phyloP scores from a whole-genome alignment of 2,329 filamentous ascomycete species.

The Onygenales sp. region DNA sequence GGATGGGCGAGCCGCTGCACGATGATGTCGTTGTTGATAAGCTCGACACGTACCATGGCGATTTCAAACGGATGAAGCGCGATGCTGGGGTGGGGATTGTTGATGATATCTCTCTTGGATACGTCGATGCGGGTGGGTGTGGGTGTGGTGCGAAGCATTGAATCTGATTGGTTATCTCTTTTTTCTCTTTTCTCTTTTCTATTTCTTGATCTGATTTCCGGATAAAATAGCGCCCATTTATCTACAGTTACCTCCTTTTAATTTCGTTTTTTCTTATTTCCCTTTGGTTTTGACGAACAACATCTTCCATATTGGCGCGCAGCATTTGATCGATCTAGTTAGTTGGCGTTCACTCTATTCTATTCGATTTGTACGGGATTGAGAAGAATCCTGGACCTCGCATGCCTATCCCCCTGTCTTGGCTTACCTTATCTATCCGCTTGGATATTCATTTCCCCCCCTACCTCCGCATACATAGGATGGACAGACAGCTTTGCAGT shows the following conservation, averaged over 20 bases:
- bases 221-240: neutral
- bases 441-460: no score
- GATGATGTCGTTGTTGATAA: conserved; percentile 28
- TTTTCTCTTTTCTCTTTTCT: neutral
- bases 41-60: conserved; percentile 36
- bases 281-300: neutral
- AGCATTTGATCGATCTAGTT: no score
- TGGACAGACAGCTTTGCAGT: no score
- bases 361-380: no score
- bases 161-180: neutral
- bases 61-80: conserved; percentile 26
- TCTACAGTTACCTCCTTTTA: neutral
- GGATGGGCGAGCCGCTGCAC: conserved; percentile 33
- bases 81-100: conserved; percentile 16
- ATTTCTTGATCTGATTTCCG: neutral
- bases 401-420: no score
- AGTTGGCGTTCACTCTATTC: no score
- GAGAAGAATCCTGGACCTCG: no score
- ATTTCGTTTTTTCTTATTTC: neutral
- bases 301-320: no score
- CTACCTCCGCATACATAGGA: no score
- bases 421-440: no score
- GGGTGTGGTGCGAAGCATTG: conserved; percentile 20
- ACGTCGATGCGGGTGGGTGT: conserved; percentile 13
- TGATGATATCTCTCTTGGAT: conserved; percentile 4